A percentile compares a stretch with the other conserved stretches of the same genome.
Conservation (phyloP, 176 grass and related monocot species). For the Puccinellia tenuiflora region DNA sequence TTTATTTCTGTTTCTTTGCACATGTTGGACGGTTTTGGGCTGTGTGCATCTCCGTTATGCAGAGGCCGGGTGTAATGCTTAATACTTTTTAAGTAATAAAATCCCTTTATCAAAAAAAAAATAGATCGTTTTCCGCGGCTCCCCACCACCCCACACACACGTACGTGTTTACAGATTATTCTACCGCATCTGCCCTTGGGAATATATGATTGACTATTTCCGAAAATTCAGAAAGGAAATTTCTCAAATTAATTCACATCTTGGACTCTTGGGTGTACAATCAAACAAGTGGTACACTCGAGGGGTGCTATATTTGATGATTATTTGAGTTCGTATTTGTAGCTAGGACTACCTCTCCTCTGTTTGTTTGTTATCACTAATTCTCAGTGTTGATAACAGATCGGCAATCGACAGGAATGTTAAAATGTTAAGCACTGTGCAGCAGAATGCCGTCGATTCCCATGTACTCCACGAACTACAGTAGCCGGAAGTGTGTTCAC, state of each 20-base stretch:
- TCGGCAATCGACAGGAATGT: neutral
- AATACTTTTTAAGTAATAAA: too few relatives aligned
- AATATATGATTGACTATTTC: neutral
- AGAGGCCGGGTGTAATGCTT: too few relatives aligned
- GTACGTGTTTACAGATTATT: too few relatives aligned
- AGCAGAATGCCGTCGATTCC: conserved; percentile 68
- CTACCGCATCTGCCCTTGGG: too few relatives aligned
- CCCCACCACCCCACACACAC: too few relatives aligned
- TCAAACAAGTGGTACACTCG: neutral
- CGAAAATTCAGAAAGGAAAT: neutral
- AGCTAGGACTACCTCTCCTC: neutral
- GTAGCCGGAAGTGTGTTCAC: conserved; percentile 44
- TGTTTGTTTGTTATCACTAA: neutral
- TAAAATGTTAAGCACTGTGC: conserved; percentile 7
- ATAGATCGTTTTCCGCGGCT: too few relatives aligned
- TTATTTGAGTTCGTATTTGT: neutral
- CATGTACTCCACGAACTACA: conserved; percentile 29
- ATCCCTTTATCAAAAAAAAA: too few relatives aligned
- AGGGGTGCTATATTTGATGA: neutral
- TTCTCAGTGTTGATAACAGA: conserved; percentile 15
- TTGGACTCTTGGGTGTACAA: neutral
- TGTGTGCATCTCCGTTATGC: too few relatives aligned
- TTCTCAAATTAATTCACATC: neutral
- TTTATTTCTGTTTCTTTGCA: too few relatives aligned
- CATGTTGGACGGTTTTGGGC: too few relatives aligned